Base-by-base conservation (phyloP, 108 stramenopile species). In the Skeletonema potamos region DNA sequence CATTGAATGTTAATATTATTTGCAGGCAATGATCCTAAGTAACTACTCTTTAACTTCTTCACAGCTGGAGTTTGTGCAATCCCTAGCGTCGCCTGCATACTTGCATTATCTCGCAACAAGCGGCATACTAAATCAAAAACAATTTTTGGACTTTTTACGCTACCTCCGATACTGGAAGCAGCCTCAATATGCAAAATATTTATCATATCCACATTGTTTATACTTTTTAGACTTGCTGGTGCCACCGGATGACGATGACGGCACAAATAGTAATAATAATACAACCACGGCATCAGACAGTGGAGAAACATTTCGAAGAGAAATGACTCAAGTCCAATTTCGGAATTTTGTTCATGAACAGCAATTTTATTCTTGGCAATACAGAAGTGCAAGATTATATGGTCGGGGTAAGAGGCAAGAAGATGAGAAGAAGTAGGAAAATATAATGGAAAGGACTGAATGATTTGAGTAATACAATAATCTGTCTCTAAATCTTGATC, bases 331-430 rank as follows among this genome's bases (percentile, higher is more conserved):
- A 66, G 86, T 92, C 1, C 78, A 81, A 30, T 95, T 91, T 77
- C 79, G 92, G 54, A 89, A 93, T 62, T 93, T 93, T 79, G 83
- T 86, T 30, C 92, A 93, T 66, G 88, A 91, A 64, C 92, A 93
- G 58, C 92, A 93, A 79, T 93, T 89, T 71, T 86, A 83, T 62
- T 73, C 83, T n/a, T 93, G 90, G 89, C 92, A 93, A 55, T 87
- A 85, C 82, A 83, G 90, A 12, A 86, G 85, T 62, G 56, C 70
- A 28, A 79, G 76, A 13, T 81, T 91, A 61, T 93, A 89, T 76
- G 92, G 92, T 30, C 62, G 57, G 3, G 87, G 89, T 9, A 66
- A 68, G 43, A 63, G 44, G 30, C 66, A 79, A 30, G 43, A 30
- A n/a, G 73, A 29, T 15, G 39, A 68, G 28, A 59, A 43, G 1